phyloP scores from a whole-genome alignment of 805 yeast genomes.

The Cyberlindnera euphorbiae region DNA sequence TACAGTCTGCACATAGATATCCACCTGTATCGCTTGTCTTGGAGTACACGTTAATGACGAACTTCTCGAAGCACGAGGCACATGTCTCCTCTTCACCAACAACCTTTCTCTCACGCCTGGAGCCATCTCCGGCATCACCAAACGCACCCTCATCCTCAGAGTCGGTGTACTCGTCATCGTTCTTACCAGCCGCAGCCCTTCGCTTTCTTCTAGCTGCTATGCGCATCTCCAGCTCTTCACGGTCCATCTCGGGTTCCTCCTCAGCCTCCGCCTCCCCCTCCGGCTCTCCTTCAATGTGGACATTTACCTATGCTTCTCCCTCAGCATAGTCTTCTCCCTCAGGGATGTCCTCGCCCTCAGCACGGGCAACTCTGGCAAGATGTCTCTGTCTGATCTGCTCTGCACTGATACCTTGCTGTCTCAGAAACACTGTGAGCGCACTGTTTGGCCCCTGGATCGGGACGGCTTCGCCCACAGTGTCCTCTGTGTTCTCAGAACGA shows the following conservation, averaged over 20 bases:
- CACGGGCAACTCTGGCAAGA: conserved; percentile 27
- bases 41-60: conserved; percentile 64
- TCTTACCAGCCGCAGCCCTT: conserved; percentile 31
- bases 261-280: conserved; percentile 26
- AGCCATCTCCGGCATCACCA: conserved; percentile 19
- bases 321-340: conserved; percentile 19
- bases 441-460: conserved; percentile 59
- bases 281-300: conserved; percentile 25
- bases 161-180: conserved; percentile 33
- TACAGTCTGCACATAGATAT: conserved; percentile 61
- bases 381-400: conserved; percentile 59
- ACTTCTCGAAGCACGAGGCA: conserved; percentile 54
- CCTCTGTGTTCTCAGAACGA: conserved; percentile 17
- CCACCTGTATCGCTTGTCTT: conserved; percentile 51
- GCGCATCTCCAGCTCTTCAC: conserved; percentile 29
- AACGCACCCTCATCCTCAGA: conserved; percentile 25
- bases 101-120: conserved; percentile 17
- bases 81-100: conserved; percentile 57
- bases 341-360: conserved; percentile 10
- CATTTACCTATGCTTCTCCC: conserved; percentile 20
- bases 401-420: conserved; percentile 86
- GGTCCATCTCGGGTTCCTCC: conserved; percentile 12
- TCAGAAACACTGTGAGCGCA: conserved; percentile 82
- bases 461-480: conserved; percentile 17
- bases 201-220: conserved; percentile 40